These are phyloP conservation scores for Lavandula angustifolia DNA, from an alignment of 257 asterid genomes.

Conservation along the genomic window DNA sequence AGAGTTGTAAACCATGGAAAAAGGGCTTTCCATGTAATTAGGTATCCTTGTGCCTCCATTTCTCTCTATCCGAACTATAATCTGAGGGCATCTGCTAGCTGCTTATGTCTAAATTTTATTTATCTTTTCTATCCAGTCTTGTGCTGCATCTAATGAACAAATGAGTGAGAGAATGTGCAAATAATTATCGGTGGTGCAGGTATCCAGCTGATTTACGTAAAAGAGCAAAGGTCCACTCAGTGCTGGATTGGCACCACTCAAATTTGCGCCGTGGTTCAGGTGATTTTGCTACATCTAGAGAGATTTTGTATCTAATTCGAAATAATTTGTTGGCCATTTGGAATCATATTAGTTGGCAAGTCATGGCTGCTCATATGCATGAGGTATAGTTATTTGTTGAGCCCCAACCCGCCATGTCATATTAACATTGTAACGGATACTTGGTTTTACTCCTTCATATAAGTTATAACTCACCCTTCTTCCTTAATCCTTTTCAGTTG, in stretches of 20 bases:
- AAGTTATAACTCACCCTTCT: not conserved
- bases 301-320: not conserved
- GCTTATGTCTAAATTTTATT: not conserved
- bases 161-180: not conserved
- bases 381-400: too few species aligned
- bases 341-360: constrained; percentile 1
- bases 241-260: constrained; percentile 92
- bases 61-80: not conserved
- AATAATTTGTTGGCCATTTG: constrained; percentile 1
- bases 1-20: not conserved
- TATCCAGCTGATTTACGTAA: constrained; percentile 69
- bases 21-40: not conserved
- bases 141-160: not conserved
- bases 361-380: not conserved
- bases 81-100: not conserved
- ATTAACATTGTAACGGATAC: constrained; percentile 1
- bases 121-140: not conserved
- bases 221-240: constrained; percentile 75
- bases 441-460: not conserved
- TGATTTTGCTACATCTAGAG: constrained; percentile 27
- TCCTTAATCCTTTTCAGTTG: constrained; percentile 46
- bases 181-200: constrained; percentile 43
- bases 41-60: not conserved
- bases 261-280: constrained; percentile 82
- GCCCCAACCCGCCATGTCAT: not conserved